A percentile compares a stretch with the other conserved stretches of the same genome.
Evolutionary conservation across 768 basidiomycete genomes (phyloP).

Genomic region (Mycena capillaripes): DNA sequence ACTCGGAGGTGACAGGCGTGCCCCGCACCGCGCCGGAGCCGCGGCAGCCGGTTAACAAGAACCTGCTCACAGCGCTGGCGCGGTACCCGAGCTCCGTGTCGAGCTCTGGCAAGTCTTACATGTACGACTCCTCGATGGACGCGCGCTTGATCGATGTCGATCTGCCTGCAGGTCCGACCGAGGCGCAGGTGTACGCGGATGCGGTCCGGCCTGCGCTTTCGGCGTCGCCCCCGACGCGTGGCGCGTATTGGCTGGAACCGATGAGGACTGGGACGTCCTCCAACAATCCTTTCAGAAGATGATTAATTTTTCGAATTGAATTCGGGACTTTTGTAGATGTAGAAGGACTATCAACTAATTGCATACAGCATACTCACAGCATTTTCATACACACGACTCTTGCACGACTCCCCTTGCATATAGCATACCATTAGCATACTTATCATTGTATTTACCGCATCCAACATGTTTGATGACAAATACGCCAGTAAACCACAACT

Average conservation of each 20-base stretch:
- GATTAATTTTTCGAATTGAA: constrained; percentile 29
- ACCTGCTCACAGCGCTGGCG: constrained; percentile 33
- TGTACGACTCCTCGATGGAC: constrained; percentile 52
- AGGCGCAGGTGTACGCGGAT: constrained; percentile 73
- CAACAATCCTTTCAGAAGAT: constrained; percentile 68
- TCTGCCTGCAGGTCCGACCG: constrained; percentile 53
- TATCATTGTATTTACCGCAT: constrained; percentile 2
- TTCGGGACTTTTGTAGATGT: constrained; percentile 3
- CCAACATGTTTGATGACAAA: no score
- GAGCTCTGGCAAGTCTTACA: constrained; percentile 62
- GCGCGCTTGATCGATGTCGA: constrained; percentile 47
- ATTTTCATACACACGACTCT: constrained; percentile 5
- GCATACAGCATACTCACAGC: neutral
- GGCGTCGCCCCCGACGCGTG: constrained; percentile 48
- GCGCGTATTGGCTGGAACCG: constrained; percentile 59
- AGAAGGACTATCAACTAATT: constrained; percentile 4
- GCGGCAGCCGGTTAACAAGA: constrained; percentile 76
- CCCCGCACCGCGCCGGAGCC: constrained; percentile 75
- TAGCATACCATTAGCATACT: neutral
- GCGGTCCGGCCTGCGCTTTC: constrained; percentile 55
- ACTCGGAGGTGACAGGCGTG: constrained; percentile 77
- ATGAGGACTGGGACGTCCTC: constrained; percentile 61
- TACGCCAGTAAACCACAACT: no score
- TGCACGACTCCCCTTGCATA: neutral
- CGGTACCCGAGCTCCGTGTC: constrained; percentile 48